Evolutionary conservation across 2,329 filamentous ascomycete species (phyloP), one percentile per base, ranked within the genome.

Genomic region (Podosphaera aphanis): DNA sequence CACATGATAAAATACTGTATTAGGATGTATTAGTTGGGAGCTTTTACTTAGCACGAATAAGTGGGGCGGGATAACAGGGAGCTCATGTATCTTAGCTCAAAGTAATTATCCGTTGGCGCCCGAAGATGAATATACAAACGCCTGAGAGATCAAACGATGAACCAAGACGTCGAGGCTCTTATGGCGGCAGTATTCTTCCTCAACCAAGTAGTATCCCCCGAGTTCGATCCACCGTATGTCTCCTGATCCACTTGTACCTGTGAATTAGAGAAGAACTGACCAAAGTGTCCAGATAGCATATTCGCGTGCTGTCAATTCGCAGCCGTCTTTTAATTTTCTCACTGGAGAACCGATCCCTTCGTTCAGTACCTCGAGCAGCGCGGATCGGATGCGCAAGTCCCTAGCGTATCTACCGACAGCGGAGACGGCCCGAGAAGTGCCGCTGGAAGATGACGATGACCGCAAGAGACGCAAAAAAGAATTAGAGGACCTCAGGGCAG

Each of bases 401-500:
- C 54, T n/a, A 44, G 53, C 45, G 44, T 51, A 40, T 55, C 53
- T 21, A 45, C 75, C 72, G 55, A 73, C 72, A 56, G 70, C 52
- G 68, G 70, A 27, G 72, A 73, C 0, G 64, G 69, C 1, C 72
- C 74, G 48, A 66, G 67, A n/a, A 56, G 19, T 7, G 31, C 43
- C n/a, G 36, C 67, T 64, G 40, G 72, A 71, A 56, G 65, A 21
- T 20, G 55, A 57, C 8, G 44, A 51, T 13, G 53, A 55, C 15
- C 44, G 45, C 0, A 53, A 58, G 21, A 55, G 50, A 43, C 49
- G 50, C 10, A 51, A 50, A 1, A 48, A 49, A 25, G 55, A 51
- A 58, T 60, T 78, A 73, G 86, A 95, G 56, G 79, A 86, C 51
- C 69, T 95, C 21, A 86, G 88, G 57, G 83, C 88, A 1, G 84